Evolutionary conservation across 495 filamentous ascomycete genomes (phyloP).

Genomic region (Aspergillus carlsbadensis): DNA sequence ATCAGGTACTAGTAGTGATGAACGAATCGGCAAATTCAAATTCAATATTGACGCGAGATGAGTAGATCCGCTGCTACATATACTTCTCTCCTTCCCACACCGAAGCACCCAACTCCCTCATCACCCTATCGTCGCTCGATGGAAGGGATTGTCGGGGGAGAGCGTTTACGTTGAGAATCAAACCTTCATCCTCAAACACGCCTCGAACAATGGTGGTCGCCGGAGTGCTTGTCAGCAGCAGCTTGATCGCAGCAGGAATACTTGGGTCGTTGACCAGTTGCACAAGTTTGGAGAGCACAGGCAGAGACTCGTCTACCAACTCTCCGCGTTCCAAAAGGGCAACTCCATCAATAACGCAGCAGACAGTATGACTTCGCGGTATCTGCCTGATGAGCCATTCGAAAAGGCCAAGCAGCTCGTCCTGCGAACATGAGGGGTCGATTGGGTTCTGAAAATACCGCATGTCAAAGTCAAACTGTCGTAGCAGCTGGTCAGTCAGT

Average conservation of each 20-base stretch:
- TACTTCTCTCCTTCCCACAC: too few species aligned
- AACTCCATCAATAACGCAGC: background rate
- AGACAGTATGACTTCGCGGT: too few species aligned
- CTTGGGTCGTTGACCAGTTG: background rate
- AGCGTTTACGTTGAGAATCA: background rate
- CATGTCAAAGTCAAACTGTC: constrained; percentile 1
- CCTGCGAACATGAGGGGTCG: background rate
- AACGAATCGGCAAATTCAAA: too few species aligned
- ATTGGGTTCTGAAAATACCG: background rate
- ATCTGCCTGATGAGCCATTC: too few species aligned
- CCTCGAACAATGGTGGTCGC: background rate
- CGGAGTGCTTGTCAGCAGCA: constrained; percentile 1
- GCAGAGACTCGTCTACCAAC: background rate
- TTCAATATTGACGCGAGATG: too few species aligned
- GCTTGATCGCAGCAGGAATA: background rate
- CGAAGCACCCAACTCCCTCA: too few species aligned
- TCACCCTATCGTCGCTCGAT: too few species aligned
- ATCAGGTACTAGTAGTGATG: too few species aligned
- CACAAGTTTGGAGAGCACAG: background rate
- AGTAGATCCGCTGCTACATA: too few species aligned
- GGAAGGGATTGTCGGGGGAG: too few species aligned
- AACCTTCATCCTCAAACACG: background rate
- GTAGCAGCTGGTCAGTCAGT: background rate
- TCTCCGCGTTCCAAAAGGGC: background rate
- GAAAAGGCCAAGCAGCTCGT: too few species aligned